Evolutionary conservation across 2,329 filamentous ascomycete genomes (phyloP).

Genomic region (Zarea fungicola): DNA sequence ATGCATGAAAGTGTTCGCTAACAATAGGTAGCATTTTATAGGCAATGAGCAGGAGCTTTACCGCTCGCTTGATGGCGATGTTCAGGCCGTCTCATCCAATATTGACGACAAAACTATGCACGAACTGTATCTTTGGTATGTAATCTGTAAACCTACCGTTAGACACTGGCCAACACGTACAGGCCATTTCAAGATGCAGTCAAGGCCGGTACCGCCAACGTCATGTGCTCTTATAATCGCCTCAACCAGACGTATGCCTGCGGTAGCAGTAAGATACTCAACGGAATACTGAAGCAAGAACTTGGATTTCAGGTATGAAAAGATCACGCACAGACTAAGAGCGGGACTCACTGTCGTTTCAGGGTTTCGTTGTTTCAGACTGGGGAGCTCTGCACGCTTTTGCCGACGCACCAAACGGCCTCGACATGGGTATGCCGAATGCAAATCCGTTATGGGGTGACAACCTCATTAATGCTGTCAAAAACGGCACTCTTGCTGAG

Average conservation of each 20-base stretch:
- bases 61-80: conserved; percentile 59
- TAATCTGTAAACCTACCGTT: neutral
- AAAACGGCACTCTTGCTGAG: conserved; percentile 53
- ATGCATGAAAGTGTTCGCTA: neutral
- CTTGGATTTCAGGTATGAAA: conserved; percentile 44
- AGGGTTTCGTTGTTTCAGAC: conserved; percentile 62
- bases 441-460: conserved; percentile 35
- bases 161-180: neutral
- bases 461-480: conserved; percentile 55
- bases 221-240: conserved; percentile 64
- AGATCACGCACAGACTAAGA: no score
- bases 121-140: conserved; percentile 59
- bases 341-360: no score
- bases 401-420: conserved; percentile 56
- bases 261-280: conserved; percentile 62
- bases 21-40: conserved; percentile 59
- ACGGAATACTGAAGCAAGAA: conserved; percentile 60
- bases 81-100: conserved; percentile 51
- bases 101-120: conserved; percentile 58
- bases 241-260: conserved; percentile 70
- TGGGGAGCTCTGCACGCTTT: conserved; percentile 64
- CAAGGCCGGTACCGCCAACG: conserved; percentile 50
- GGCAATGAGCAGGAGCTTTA: conserved; percentile 70
- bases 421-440: conserved; percentile 67
- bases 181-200: conserved; percentile 67